These are phyloP conservation scores for Penicillium ochrochloron DNA, from an alignment of 495 filamentous ascomycete genomes.

Conservation along the genomic window DNA sequence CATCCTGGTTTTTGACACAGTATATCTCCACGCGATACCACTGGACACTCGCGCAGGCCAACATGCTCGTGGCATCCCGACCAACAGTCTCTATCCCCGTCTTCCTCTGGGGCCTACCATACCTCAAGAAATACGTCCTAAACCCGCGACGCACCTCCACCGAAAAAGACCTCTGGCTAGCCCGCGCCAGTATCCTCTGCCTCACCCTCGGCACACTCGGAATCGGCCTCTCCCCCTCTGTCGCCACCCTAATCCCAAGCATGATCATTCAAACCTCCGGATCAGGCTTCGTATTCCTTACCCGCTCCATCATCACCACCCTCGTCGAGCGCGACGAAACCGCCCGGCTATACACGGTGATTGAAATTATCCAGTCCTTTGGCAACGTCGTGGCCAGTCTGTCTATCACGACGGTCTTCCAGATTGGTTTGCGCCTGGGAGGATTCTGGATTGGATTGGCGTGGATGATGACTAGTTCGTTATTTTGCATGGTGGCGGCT, in stretches of 20 bases:
- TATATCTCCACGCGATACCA: constrained; percentile 62
- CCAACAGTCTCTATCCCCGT: constrained; percentile 55
- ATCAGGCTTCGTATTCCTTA: constrained; percentile 48
- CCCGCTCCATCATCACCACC: constrained; percentile 56
- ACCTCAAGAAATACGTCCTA: constrained; percentile 27
- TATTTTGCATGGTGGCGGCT: constrained; percentile 45
- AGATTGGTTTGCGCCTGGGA: constrained; percentile 50
- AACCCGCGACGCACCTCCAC: constrained; percentile 31
- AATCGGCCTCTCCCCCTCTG: constrained; percentile 48
- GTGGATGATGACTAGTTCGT: constrained; percentile 54
- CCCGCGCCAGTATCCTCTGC: constrained; percentile 51
- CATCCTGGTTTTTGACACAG: constrained; percentile 56
- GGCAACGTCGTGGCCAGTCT: constrained; percentile 59
- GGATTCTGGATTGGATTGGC: constrained; percentile 59
- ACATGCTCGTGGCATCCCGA: constrained; percentile 56
- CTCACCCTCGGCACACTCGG: constrained; percentile 51
- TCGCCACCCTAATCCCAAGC: constrained; percentile 47
- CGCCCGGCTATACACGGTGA: constrained; percentile 59
- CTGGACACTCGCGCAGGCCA: constrained; percentile 59
- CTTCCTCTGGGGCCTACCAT: constrained; percentile 55
- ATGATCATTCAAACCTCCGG: constrained; percentile 55
- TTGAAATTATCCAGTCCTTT: constrained; percentile 59
- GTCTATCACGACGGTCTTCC: constrained; percentile 58
- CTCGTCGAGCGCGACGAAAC: constrained; percentile 58
- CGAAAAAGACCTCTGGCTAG: constrained; percentile 57